A percentile compares a stretch with the other conserved stretches of the same genome.
These are phyloP conservation scores for Tuber calosporum DNA, from an alignment of 495 filamentous ascomycete species.

Conservation along the genomic window DNA sequence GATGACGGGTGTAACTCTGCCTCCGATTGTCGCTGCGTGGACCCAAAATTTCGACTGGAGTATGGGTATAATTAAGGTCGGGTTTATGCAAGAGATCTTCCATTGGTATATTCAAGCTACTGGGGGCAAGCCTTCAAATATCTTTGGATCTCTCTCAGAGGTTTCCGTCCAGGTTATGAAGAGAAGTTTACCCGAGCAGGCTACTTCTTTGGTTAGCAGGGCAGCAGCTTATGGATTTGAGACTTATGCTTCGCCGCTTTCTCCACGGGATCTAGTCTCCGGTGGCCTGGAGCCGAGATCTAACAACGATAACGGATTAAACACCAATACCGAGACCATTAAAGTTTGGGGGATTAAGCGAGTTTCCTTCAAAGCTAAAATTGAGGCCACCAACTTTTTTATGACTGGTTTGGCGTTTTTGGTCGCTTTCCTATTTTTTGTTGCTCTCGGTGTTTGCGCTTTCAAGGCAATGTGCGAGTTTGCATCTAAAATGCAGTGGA, in stretches of 20 bases:
- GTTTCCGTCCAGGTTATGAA: constrained; percentile 83
- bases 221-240: constrained; percentile 38
- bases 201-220: constrained; percentile 14
- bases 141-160: constrained; percentile 64
- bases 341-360: constrained; percentile 80
- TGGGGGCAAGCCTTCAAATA: constrained; percentile 74
- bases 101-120: constrained; percentile 97
- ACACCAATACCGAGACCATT: constrained; percentile 48
- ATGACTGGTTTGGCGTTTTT: constrained; percentile 88
- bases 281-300: constrained; percentile 45
- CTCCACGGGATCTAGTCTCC: neutral
- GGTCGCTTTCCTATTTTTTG: constrained; percentile 66
- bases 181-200: constrained; percentile 48
- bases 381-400: constrained; percentile 91
- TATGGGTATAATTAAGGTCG: constrained; percentile 88
- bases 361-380: constrained; percentile 75
- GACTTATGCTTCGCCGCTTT: constrained; percentile 11
- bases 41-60: constrained; percentile 98
- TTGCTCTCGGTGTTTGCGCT: constrained; percentile 61
- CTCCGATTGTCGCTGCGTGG: constrained; percentile 86
- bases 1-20: constrained; percentile 73
- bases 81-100: constrained; percentile 78
- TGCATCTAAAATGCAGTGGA: constrained; percentile 61
- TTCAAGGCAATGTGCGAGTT: constrained; percentile 78
- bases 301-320: constrained; percentile 43